These are phyloP conservation scores for Schrenkiella parvula DNA, from an alignment of 345 rosid genomes.

Conservation along the genomic window DNA sequence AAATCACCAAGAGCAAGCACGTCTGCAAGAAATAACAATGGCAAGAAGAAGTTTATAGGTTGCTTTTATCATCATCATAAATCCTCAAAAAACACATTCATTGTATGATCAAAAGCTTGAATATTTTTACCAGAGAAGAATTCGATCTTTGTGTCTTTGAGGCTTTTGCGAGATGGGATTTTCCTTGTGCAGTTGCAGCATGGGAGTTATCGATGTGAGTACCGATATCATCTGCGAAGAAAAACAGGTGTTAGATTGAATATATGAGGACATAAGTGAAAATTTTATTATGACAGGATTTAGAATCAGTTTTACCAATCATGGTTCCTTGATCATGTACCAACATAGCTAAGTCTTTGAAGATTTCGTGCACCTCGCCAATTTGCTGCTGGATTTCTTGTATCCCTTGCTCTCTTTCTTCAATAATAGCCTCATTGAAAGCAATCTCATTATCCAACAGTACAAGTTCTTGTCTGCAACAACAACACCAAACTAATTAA, in stretches of 20 bases:
- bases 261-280: neutral
- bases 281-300: neutral
- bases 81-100: neutral
- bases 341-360: slow-evolving; percentile 87
- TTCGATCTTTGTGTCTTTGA: slow-evolving; percentile 88
- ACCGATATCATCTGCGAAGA: slow-evolving; percentile 67
- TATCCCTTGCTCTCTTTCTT: slow-evolving; percentile 94
- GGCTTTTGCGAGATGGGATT: slow-evolving; percentile 76
- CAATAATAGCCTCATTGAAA: slow-evolving; percentile 86
- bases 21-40: slow-evolving; percentile 42
- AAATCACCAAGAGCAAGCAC: slow-evolving; percentile 89
- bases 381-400: slow-evolving; percentile 93
- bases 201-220: slow-evolving; percentile 68
- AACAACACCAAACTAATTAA: slow-evolving; percentile 14
- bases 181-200: slow-evolving; percentile 79
- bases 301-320: slow-evolving; percentile 49
- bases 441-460: slow-evolving; percentile 85
- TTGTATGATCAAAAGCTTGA: neutral
- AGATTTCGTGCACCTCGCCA: slow-evolving; percentile 91
- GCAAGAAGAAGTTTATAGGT: neutral
- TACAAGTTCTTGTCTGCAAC: slow-evolving; percentile 74
- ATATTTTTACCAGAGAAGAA: slow-evolving; percentile 73
- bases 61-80: neutral
- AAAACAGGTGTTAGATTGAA: neutral
- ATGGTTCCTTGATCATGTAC: slow-evolving; percentile 95